Percentiles rank a stretch among this genome's conserved stretches.
Conservation (phyloP, 805 yeast genomes). For the Wickerhamomyces canadensis region DNA sequence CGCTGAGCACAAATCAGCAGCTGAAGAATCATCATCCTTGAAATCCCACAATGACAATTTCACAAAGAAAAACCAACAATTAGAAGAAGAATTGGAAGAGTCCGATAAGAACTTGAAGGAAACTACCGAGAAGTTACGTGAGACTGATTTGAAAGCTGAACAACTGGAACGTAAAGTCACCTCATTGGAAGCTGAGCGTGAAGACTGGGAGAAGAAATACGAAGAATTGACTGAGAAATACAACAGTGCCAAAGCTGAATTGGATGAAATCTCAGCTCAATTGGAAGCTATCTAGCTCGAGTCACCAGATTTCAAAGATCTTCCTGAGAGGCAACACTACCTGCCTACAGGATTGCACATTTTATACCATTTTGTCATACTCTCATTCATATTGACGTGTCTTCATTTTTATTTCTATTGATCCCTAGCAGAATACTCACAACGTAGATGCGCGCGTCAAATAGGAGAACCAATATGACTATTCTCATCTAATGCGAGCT, state of each 20-base stretch:
- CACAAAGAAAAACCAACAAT: constrained; percentile 80
- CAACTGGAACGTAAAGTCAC: constrained; percentile 91
- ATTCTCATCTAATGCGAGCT: too few species aligned
- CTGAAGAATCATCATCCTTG: constrained; percentile 86
- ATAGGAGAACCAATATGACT: too few species aligned
- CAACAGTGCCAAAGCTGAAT: constrained; percentile 81
- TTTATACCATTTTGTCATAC: constrained; percentile 5
- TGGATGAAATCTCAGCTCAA: constrained; percentile 95
- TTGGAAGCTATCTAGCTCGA: constrained; percentile 50
- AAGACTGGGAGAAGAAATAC: constrained; percentile 81
- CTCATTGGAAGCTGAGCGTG: constrained; percentile 88
- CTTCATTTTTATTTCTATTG: too few species aligned
- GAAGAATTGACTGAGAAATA: constrained; percentile 84
- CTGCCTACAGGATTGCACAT: constrained; percentile 1
- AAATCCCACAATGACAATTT: constrained; percentile 86
- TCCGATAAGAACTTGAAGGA: constrained; percentile 88
- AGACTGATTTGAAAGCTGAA: constrained; percentile 93
- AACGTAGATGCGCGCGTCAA: too few species aligned
- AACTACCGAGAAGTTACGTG: constrained; percentile 90
- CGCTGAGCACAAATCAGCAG: constrained; percentile 72
- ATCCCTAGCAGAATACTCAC: too few species aligned
- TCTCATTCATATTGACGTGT: constrained; percentile 1
- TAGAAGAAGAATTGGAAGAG: constrained; percentile 88
- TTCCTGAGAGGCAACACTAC: constrained; percentile 1
- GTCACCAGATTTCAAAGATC: neutral